Conservation (phyloP, 306 rosid species). For the Glycine soja region DNA sequence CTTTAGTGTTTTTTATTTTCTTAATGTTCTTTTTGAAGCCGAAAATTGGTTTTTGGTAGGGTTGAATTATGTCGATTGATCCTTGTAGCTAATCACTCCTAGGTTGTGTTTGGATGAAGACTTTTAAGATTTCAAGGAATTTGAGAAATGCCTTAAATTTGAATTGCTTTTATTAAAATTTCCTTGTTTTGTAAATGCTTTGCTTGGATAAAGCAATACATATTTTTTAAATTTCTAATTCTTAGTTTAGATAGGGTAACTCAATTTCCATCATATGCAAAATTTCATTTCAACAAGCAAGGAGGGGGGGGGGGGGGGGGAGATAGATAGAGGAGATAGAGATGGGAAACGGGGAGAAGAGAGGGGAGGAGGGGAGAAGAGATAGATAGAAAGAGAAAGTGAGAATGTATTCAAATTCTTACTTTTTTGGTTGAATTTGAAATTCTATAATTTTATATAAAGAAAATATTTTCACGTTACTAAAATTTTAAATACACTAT, state of each 20-base stretch:
- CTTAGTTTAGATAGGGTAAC: neutral
- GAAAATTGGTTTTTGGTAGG: neutral
- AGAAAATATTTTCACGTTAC: neutral
- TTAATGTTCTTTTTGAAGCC: constrained; percentile 1
- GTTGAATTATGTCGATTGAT: neutral
- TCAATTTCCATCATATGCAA: neutral
- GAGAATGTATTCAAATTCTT: neutral
- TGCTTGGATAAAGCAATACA: neutral
- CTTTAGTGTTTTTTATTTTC: constrained; percentile 3
- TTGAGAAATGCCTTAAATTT: neutral
- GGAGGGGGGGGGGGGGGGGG: neutral
- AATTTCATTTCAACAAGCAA: neutral
- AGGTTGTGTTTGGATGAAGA: neutral
- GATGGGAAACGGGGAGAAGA: neutral
- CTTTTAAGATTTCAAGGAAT: neutral
- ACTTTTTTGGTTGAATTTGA: neutral
- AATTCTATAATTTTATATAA: neutral
- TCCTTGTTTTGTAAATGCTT: neutral
- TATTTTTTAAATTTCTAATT: neutral
- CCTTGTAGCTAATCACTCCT: constrained; percentile 4
- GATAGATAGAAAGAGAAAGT: too few species aligned
- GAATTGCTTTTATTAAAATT: neutral
- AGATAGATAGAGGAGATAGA: neutral
- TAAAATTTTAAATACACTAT: neutral
- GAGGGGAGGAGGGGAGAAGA: neutral